A percentile compares a stretch with the other conserved stretches of the same genome.
Evolutionary conservation across 371 early-diverging fungal genomes (phyloP).

Genomic region (Mucor lusitanicus): DNA sequence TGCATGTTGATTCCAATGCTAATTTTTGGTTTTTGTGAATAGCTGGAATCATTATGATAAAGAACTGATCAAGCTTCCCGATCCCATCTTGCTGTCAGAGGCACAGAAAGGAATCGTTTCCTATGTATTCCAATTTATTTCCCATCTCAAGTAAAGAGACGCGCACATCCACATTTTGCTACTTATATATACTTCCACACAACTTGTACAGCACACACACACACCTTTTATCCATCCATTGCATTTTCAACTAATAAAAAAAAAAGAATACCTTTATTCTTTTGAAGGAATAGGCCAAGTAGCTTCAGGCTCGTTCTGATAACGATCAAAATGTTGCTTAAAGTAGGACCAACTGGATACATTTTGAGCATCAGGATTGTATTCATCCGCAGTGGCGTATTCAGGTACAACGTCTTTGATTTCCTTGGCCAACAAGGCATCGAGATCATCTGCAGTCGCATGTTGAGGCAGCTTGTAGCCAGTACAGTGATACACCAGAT

Average conservation of each 20-base stretch:
- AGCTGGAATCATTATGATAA: constrained; percentile 91
- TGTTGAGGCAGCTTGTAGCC: constrained; percentile 36
- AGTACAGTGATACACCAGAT: constrained; percentile 37
- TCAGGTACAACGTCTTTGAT: constrained; percentile 14
- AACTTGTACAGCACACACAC: neutral
- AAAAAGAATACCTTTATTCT: neutral
- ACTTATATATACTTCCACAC: neutral
- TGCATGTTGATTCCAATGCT: neutral
- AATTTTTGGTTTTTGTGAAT: neutral
- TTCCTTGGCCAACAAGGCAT: constrained; percentile 23
- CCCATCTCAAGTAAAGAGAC: constrained; percentile 48
- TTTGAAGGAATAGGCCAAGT: constrained; percentile 24
- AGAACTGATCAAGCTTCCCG: constrained; percentile 72
- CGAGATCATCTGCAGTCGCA: constrained; percentile 24
- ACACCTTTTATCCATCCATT: neutral
- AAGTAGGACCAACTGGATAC: constrained; percentile 44
- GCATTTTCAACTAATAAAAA: neutral
- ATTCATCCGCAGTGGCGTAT: constrained; percentile 24
- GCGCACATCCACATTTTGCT: neutral
- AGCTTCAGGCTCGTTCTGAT: constrained; percentile 19
- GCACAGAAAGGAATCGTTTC: constrained; percentile 75
- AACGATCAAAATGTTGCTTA: constrained; percentile 34
- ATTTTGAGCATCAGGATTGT: constrained; percentile 22
- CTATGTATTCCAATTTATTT: constrained; percentile 92
- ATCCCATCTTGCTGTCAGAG: constrained; percentile 74